A percentile compares a stretch with the other conserved stretches of the same genome.
Conservation (phyloP, 768 basidiomycete species). For the Cystobasidium onofrii region DNA sequence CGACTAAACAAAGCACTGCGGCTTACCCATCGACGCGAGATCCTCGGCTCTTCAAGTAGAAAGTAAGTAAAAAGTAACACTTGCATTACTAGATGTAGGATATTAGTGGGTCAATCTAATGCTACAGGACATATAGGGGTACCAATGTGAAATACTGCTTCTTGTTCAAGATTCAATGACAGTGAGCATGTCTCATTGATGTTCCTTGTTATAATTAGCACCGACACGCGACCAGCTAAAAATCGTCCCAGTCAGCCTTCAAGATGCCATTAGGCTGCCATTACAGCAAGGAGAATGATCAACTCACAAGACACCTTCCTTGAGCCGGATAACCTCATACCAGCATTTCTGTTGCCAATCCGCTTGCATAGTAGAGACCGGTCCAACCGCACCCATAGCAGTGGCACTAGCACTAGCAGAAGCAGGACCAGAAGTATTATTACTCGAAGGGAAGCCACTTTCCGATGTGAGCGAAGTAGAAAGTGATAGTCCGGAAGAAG, state of each 20-base stretch:
- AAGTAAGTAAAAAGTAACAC: not conserved
- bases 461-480: not conserved
- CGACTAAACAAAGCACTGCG: too few species aligned
- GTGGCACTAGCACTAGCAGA: not conserved
- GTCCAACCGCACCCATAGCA: not conserved
- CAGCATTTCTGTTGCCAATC: slow-evolving; percentile 44
- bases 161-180: not conserved
- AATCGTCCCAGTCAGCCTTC: not conserved
- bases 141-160: not conserved
- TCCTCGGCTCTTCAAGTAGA: too few species aligned
- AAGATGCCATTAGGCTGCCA: not conserved
- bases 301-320: slow-evolving; percentile 38
- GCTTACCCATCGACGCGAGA: too few species aligned
- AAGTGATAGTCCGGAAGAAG: not conserved
- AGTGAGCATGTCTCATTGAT: not conserved
- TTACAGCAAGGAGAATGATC: slow-evolving; percentile 29
- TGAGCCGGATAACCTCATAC: slow-evolving; percentile 37
- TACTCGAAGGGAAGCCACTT: not conserved
- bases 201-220: slow-evolving; percentile 9
- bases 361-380: slow-evolving; percentile 20
- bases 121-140: not conserved
- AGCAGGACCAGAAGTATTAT: not conserved
- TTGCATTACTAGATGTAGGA: not conserved
- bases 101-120: not conserved
- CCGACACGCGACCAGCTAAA: slow-evolving; percentile 25